phyloP scores from a whole-genome alignment of 2,329 filamentous ascomycete species.

The Exophiala viscosa region DNA sequence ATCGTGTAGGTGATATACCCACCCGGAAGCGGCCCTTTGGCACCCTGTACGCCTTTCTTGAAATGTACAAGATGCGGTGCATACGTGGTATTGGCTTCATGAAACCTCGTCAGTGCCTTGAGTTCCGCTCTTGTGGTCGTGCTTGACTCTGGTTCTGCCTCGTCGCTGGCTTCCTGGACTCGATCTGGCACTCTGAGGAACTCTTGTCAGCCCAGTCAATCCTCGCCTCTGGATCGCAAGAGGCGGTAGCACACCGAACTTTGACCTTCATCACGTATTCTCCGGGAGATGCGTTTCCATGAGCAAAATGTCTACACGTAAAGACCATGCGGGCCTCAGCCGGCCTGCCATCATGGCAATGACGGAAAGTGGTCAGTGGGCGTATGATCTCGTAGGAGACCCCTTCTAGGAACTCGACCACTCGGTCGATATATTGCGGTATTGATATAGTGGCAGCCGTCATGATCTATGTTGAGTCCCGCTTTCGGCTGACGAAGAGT shows the following conservation, averaged over 20 bases:
- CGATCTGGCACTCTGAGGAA: conserved; percentile 15
- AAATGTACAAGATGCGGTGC: conserved; percentile 27
- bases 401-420: conserved; percentile 17
- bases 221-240: not conserved
- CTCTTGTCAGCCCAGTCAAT: conserved; percentile 2
- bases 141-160: conserved; percentile 19
- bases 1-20: conserved; percentile 30
- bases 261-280: conserved; percentile 28
- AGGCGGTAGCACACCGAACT: conserved; percentile 16
- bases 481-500: too few relatives aligned
- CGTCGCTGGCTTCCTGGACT: conserved; percentile 8
- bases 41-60: conserved; percentile 22
- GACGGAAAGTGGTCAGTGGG: conserved; percentile 23
- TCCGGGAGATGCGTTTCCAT: not conserved
- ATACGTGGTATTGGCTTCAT: conserved; percentile 15
- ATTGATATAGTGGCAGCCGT: not conserved
- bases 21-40: conserved; percentile 22
- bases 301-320: conserved; percentile 12
- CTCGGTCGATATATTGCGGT: conserved; percentile 18
- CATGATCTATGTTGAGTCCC: not conserved
- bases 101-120: conserved; percentile 25
- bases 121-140: conserved; percentile 26
- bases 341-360: conserved; percentile 26
- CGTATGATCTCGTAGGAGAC: conserved; percentile 18
- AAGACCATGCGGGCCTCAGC: conserved; percentile 24